A percentile compares a stretch with the other conserved stretches of the same genome.
phyloP scores from a whole-genome alignment of 1,139 yeast genomes.

The Suhomyces wounanorum region DNA sequence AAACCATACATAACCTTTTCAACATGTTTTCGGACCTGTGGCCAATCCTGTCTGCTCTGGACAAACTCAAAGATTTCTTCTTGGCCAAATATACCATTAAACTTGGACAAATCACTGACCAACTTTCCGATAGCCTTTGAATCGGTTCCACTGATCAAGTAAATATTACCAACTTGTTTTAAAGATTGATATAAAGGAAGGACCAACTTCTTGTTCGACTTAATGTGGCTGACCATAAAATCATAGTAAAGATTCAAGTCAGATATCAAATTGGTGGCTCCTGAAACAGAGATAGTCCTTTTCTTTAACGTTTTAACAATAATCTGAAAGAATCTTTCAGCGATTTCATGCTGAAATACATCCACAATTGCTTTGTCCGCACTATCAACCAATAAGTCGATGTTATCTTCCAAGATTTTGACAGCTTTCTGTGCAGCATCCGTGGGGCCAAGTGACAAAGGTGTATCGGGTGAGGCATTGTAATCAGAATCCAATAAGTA shows the following conservation, averaged over 20 bases:
- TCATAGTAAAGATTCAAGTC: slow-evolving; percentile 77
- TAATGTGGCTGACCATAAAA: slow-evolving; percentile 61
- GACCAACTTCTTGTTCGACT: slow-evolving; percentile 62
- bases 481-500: slow-evolving; percentile 35
- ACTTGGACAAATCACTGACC: slow-evolving; percentile 80
- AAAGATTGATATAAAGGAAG: slow-evolving; percentile 78
- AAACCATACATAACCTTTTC: slow-evolving; percentile 96
- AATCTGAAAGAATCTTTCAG: slow-evolving; percentile 77
- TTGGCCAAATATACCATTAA: slow-evolving; percentile 86
- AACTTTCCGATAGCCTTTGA: slow-evolving; percentile 85
- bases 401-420: slow-evolving; percentile 67
- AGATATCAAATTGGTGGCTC: slow-evolving; percentile 76
- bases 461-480: slow-evolving; percentile 26
- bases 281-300: slow-evolving; percentile 71
- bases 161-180: slow-evolving; percentile 82
- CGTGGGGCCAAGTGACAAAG: slow-evolving; percentile 55
- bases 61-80: slow-evolving; percentile 94
- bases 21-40: slow-evolving; percentile 69
- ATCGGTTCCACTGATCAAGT: slow-evolving; percentile 70
- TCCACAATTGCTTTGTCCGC: slow-evolving; percentile 89
- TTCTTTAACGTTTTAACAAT: slow-evolving; percentile 73
- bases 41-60: slow-evolving; percentile 87
- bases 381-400: slow-evolving; percentile 72
- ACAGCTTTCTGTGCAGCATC: slow-evolving; percentile 67
- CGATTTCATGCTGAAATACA: slow-evolving; percentile 92